Evolutionary conservation across 305 asterid genomes (phyloP), one percentile per base, ranked within the genome.

Genomic region (Solanum aculeatissimum): DNA sequence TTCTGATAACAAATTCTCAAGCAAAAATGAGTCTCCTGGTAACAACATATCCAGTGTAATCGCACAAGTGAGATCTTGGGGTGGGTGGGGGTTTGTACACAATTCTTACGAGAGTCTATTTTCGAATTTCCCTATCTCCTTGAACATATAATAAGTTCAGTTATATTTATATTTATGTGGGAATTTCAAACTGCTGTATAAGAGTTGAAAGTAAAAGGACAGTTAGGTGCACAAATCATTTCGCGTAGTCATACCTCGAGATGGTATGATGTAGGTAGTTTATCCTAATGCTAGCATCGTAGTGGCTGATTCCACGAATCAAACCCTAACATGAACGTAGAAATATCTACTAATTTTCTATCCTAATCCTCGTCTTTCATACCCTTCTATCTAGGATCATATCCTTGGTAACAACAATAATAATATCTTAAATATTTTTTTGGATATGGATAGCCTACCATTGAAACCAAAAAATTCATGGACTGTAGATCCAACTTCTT

Each of bases 381-480:
- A 23, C 9, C 68, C 32, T 60, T 16, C 68, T 0, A 23, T 60
- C 35, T 60, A 60, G 35, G 68, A 16, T 23, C 0, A 60, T 4
- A 16, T 60, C 32, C 68, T 60, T 9, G 35, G 68, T 23, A 60
- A 60, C 68, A 60, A 60, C 3, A 75, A 2, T 4, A 25, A 0
- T 77, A 77, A 0, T 16, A 75, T 16, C 11, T 27, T 13, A 25
- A 77, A 32, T 0, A 0, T 65, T n/a, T 81, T 83, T 81, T 87
- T 63, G 83, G 79, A 70, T 84, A 86, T 85, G 80, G 70, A 11
- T 70, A 10, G 32, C 47, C 78, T 45, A 81, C 87, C 87, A 60
- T 85, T 85, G 87, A 85, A 85, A 2, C 87, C 87, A 45, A 85
- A 85, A 70, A 85, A 85, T 54, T 83, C 83, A 85, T 85, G 87